These are phyloP conservation scores for Lipomyces yamadae DNA, from an alignment of 805 yeast species.

Conservation along the genomic window DNA sequence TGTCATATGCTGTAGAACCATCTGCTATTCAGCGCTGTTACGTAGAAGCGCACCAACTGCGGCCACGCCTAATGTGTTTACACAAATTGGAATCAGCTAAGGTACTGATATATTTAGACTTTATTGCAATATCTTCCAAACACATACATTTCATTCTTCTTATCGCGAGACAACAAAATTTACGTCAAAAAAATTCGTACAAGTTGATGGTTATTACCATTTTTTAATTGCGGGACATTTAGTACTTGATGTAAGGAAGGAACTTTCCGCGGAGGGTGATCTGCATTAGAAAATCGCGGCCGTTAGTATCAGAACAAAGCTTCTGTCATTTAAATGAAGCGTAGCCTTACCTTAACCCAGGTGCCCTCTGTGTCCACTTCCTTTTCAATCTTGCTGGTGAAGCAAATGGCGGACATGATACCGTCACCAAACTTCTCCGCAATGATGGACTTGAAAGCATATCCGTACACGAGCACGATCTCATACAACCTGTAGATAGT, in stretches of 20 bases:
- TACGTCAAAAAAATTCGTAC: neutral
- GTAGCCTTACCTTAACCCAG: constrained; percentile 29
- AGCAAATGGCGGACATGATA: constrained; percentile 39
- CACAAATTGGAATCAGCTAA: too few relatives aligned
- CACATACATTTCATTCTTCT: neutral
- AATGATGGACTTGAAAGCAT: constrained; percentile 37
- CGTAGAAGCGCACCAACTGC: too few relatives aligned
- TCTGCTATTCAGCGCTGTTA: too few relatives aligned
- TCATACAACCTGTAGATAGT: constrained; percentile 38
- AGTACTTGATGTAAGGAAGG: constrained; percentile 38
- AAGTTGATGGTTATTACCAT: neutral
- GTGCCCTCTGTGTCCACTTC: constrained; percentile 38
- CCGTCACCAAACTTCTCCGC: constrained; percentile 39
- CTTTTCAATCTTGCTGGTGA: constrained; percentile 38
- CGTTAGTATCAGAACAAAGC: neutral
- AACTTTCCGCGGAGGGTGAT: constrained; percentile 39
- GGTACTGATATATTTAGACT: too few relatives aligned
- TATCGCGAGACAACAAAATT: neutral
- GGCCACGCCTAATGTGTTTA: too few relatives aligned
- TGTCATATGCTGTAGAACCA: too few relatives aligned
- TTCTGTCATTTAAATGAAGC: neutral
- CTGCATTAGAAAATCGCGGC: neutral
- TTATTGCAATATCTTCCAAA: too few relatives aligned
- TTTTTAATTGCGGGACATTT: neutral
- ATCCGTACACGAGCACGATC: constrained; percentile 38